These are phyloP conservation scores for Serendipita sp. DNA, from an alignment of 1,284 basidiomycete species.

Conservation along the genomic window DNA sequence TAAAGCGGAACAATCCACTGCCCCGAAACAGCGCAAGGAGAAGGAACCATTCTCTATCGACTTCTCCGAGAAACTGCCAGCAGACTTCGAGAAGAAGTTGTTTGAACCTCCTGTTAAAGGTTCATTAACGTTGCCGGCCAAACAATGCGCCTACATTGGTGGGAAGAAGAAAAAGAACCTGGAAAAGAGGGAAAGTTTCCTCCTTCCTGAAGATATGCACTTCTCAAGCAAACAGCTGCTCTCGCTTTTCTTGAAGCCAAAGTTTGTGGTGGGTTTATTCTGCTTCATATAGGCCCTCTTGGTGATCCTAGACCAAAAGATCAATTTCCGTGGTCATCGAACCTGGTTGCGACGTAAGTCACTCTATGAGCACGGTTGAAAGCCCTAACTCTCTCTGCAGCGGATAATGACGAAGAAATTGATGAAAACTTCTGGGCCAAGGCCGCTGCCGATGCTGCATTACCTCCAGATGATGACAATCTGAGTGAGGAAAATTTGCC, in stretches of 20 bases:
- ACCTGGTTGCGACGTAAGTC: constrained; percentile 1
- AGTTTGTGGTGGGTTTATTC: constrained; percentile 62
- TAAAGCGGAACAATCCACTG: constrained; percentile 15
- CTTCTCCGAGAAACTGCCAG: constrained; percentile 57
- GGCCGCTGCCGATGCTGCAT: constrained; percentile 62
- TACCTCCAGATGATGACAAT: constrained; percentile 39
- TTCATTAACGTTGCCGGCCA: constrained; percentile 24
- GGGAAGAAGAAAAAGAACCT: constrained; percentile 27
- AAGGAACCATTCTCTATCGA: constrained; percentile 85
- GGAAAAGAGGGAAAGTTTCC: constrained; percentile 62
- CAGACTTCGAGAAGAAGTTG: constrained; percentile 62
- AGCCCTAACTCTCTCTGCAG: neutral
- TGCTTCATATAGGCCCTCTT: neutral
- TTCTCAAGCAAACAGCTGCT: constrained; percentile 84
- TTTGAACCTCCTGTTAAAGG: constrained; percentile 64
- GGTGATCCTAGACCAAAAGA: neutral
- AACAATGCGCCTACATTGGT: constrained; percentile 24
- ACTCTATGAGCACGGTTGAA: neutral
- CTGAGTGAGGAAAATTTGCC: constrained; percentile 34
- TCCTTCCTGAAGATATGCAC: constrained; percentile 93
- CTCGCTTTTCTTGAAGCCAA: constrained; percentile 88
- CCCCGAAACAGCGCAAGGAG: constrained; percentile 43
- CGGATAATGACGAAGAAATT: constrained; percentile 44
- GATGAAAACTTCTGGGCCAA: constrained; percentile 94
- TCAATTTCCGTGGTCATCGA: neutral